Conservation (phyloP, 306 rosid species). For the Begonia loranthoides region DNA sequence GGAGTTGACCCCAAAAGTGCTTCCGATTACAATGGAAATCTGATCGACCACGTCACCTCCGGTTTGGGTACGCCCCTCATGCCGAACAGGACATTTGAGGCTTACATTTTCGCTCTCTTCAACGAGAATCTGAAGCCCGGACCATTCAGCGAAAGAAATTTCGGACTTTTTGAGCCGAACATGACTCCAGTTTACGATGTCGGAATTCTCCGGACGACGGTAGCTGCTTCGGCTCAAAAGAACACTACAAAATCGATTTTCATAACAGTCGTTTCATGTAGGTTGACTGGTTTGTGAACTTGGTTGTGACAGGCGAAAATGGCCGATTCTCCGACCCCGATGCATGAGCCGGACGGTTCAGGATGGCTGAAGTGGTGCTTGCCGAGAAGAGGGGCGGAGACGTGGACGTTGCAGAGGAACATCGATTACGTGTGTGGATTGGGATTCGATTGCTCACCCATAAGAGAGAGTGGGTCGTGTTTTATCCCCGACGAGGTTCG, state of each 20-base stretch:
- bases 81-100: slow-evolving; percentile 69
- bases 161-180: slow-evolving; percentile 52
- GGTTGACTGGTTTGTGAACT: slow-evolving; percentile 31
- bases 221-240: slow-evolving; percentile 13
- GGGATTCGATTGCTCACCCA: too few relatives aligned
- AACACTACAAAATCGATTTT: slow-evolving; percentile 10
- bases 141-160: slow-evolving; percentile 50
- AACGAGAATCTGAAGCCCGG: slow-evolving; percentile 65
- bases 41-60: slow-evolving; percentile 41
- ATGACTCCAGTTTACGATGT: slow-evolving; percentile 39
- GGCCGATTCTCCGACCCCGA: slow-evolving; percentile 9
- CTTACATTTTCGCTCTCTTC: slow-evolving; percentile 55
- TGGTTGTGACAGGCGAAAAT: slow-evolving; percentile 23
- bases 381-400: slow-evolving; percentile 26
- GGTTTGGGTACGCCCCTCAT: slow-evolving; percentile 50
- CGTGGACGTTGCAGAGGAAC: too few relatives aligned
- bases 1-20: slow-evolving; percentile 35
- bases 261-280: slow-evolving; percentile 12
- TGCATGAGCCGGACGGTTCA: not conserved
- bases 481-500: slow-evolving; percentile 36
- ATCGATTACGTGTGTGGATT: too few relatives aligned
- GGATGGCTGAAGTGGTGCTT: slow-evolving; percentile 9
- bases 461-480: slow-evolving; percentile 5
- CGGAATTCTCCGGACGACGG: slow-evolving; percentile 36
- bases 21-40: slow-evolving; percentile 40